phyloP scores from a whole-genome alignment of 805 yeast genomes.

The Lachancea sp. region DNA sequence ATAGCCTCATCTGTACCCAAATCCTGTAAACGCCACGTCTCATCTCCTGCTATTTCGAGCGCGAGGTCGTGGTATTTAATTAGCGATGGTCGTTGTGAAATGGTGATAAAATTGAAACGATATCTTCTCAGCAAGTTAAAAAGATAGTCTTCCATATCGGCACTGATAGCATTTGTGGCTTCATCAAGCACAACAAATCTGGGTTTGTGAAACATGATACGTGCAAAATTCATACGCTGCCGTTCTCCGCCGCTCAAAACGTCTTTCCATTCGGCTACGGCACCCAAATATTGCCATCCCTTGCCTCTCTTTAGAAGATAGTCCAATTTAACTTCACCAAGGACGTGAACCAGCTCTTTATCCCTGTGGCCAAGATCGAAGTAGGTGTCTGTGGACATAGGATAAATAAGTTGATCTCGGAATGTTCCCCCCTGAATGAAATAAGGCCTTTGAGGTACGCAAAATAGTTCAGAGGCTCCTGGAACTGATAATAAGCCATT shows the following conservation, averaged over 20 bases:
- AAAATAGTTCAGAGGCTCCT: slow-evolving; percentile 58
- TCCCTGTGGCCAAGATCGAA: slow-evolving; percentile 65
- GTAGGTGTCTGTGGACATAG: slow-evolving; percentile 73
- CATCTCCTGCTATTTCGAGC: slow-evolving; percentile 57
- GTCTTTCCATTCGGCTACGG: slow-evolving; percentile 71
- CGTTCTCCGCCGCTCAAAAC: slow-evolving; percentile 96
- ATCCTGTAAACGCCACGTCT: slow-evolving; percentile 56
- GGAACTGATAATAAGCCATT: slow-evolving; percentile 79
- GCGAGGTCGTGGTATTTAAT: slow-evolving; percentile 78
- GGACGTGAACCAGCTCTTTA: slow-evolving; percentile 55
- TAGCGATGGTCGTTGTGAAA: slow-evolving; percentile 76
- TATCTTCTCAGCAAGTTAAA: slow-evolving; percentile 68
- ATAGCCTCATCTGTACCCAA: slow-evolving; percentile 61
- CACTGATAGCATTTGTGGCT: slow-evolving; percentile 88
- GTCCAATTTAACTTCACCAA: slow-evolving; percentile 72
- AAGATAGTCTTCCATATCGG: slow-evolving; percentile 81
- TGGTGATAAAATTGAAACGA: slow-evolving; percentile 70
- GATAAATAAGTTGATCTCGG: slow-evolving; percentile 88
- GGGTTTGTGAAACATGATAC: slow-evolving; percentile 75
- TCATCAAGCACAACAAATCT: slow-evolving; percentile 81
- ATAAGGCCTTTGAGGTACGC: slow-evolving; percentile 82
- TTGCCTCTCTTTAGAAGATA: slow-evolving; percentile 64
- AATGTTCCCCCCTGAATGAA: slow-evolving; percentile 70
- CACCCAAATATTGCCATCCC: slow-evolving; percentile 41
- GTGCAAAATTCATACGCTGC: slow-evolving; percentile 83